Evolutionary conservation across 2,329 filamentous ascomycete genomes (phyloP).

Genomic region (Lecanicillium sp.): DNA sequence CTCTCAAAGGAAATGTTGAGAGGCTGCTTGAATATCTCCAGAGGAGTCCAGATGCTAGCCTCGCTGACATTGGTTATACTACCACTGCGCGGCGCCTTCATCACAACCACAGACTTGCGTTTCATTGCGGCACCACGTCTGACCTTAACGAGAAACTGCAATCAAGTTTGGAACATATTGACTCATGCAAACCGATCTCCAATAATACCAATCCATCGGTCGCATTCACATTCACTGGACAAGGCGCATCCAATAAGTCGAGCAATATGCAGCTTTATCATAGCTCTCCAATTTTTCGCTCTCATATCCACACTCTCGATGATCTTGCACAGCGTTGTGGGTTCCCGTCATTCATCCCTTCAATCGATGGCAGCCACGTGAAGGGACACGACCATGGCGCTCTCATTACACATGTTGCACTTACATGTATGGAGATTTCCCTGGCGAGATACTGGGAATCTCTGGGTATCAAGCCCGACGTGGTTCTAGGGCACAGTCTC

Average conservation of each 20-base stretch:
- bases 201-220: constrained; percentile 15
- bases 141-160: constrained; percentile 19
- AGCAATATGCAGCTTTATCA: constrained; percentile 31
- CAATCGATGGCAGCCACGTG: constrained; percentile 35
- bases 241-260: constrained; percentile 31
- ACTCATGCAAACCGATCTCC: constrained; percentile 20
- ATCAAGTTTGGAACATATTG: constrained; percentile 13
- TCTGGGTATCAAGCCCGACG: constrained; percentile 35
- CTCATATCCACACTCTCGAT: constrained; percentile 29
- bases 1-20: constrained; percentile 21
- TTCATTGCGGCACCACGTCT: constrained; percentile 9
- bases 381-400: constrained; percentile 17
- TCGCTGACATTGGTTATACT: constrained; percentile 47
- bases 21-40: constrained; percentile 36
- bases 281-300: constrained; percentile 26
- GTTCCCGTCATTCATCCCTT: constrained; percentile 32
- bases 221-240: constrained; percentile 39
- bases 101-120: constrained; percentile 17
- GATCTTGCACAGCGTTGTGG: constrained; percentile 24
- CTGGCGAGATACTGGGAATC: constrained; percentile 35
- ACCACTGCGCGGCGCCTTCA: constrained; percentile 43
- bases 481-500: constrained; percentile 47
- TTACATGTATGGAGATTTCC: constrained; percentile 36
- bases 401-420: constrained; percentile 30
- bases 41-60: constrained; percentile 28